Base-by-base conservation (phyloP, 371 early-diverging fungal species). In the Mortierella sp. region DNA sequence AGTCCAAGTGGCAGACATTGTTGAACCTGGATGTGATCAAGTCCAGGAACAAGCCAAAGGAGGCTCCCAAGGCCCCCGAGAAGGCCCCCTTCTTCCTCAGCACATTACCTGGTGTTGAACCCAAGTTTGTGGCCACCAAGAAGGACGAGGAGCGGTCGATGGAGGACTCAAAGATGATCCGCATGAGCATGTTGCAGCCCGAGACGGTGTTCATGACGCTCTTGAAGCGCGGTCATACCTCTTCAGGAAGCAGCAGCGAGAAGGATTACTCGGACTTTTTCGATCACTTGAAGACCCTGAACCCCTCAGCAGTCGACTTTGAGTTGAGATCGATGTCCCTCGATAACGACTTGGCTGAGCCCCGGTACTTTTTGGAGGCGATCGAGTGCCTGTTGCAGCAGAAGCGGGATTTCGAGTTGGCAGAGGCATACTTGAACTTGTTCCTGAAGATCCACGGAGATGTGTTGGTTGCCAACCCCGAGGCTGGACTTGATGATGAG, bases 1-100 rank as follows among this genome's bases (percentile, higher is more conserved):
- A 93, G 84, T 92, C 96, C 46, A 95, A 96, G 83, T 99, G 98
- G 97, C 97, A 97, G 81, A 96, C 93, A 44, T 88, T 99, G 72
- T 87, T 99, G 63, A 94, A 94, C 83, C 84, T 98, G 82, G 98
- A 98, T 14, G 93, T 95, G 8, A 97, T 98, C 90, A 98, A 98
- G 90, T 93, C 96, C 88, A 95, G 99, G 72, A 98, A 98, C 89
- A 96, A 96, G 86, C 97, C 99, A 32, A 94, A 91, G 75, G 94
- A 95, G 83, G 93, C 97, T 29, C 97, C 97, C 24, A 97, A 97
- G 81, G 92, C 91, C 27, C 96, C 97, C 41, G 98, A 96, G 83
- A 91, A 92, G 72, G 97, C 97, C 24, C 98, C 98, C 21, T 99
- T 99, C 93, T 99, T 99, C 90, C 88, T 99, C 83, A 94, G 95